A percentile compares a stretch with the other conserved stretches of the same genome.
Conservation (phyloP, 2,329 filamentous ascomycete species). For the Hypoxylon sp. region DNA sequence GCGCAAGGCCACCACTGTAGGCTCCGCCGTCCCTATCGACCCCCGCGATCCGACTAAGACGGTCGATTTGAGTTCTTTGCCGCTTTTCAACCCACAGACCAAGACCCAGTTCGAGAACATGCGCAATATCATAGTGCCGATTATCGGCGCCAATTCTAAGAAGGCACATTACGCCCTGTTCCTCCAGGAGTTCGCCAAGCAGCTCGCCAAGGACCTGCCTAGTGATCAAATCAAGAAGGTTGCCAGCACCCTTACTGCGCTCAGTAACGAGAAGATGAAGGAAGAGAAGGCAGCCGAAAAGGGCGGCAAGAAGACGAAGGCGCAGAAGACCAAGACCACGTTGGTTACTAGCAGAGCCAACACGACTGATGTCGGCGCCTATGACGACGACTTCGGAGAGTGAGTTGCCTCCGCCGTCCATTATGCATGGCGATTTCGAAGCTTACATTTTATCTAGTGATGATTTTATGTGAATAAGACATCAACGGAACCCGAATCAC, state of each 20-base stretch:
- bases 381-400: conserved; percentile 90
- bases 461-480: conserved; percentile 75
- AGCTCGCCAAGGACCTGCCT: conserved; percentile 85
- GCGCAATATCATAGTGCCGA: conserved; percentile 81
- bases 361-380: conserved; percentile 77
- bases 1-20: conserved; percentile 75
- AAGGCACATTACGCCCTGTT: conserved; percentile 93
- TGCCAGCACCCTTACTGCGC: conserved; percentile 84
- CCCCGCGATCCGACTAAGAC: conserved; percentile 79
- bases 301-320: conserved; percentile 96
- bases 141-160: conserved; percentile 80
- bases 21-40: conserved; percentile 76
- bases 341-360: conserved; percentile 75
- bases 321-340: conserved; percentile 92
- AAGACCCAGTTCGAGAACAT: conserved; percentile 88
- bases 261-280: conserved; percentile 98
- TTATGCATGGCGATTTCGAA: conserved; percentile 2
- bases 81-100: conserved; percentile 89
- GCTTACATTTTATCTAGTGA: conserved; percentile 61
- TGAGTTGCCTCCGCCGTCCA: conserved; percentile 62
- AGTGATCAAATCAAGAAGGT: conserved; percentile 98
- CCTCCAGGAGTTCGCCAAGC: conserved; percentile 90
- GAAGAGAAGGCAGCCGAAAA: conserved; percentile 97
- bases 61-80: conserved; percentile 82
- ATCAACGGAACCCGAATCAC: conserved; percentile 32